Evolutionary conservation across 352 stramenopile species (phyloP), one percentile per base, ranked within the genome.

Genomic region (Phytopythium ostracodes): DNA sequence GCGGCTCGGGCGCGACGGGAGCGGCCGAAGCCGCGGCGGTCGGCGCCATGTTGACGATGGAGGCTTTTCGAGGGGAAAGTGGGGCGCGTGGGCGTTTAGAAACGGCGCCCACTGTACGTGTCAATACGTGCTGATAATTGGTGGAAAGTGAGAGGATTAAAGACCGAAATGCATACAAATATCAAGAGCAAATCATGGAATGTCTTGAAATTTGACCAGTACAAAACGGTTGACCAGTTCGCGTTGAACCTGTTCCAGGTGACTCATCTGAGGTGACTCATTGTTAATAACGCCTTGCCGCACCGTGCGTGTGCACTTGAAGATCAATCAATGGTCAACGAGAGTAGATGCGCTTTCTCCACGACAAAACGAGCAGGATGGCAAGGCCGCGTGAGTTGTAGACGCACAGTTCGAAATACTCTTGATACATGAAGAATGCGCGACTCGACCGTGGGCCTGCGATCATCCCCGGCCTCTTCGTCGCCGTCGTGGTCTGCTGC

Each of bases 361-460:
- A 38, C 10, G 10, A 14, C 33, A 38, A 10, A 38, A 14, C 7
- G 7, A 10, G 14, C 29, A 7, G 29, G 29, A 7, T n/a, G n/a
- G n/a, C n/a, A 46, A 46, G 40, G 20, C 42, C 9, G 4, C 42
- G 5, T 15, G 44, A 22, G 4, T 51, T 25, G 36, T 42, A 0
- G 44, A 51, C 44, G 22, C 44, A 51, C 44, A 51, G 44, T 51
- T 27, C n/a, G 22, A 29, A 20, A 51, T 51, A 51, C 44, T 49
- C 44, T 51, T 51, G 44, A 31, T 51, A 51, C 44, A 51, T 51
- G n/a, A 15, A 25, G 42, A 20, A 49, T 25, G 20, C 42, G 42
- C 22, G 44, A 22, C n/a, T 51, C n/a, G 22, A 5, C n/a, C 11
- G 10, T 22, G 44, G 15, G 38, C 38, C 12, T n/a, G 38, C 38